Percentiles rank a stretch among this genome's conserved stretches.
These are phyloP conservation scores for Schizophyllum amplum DNA, from an alignment of 1,284 basidiomycete genomes.

Conservation along the genomic window DNA sequence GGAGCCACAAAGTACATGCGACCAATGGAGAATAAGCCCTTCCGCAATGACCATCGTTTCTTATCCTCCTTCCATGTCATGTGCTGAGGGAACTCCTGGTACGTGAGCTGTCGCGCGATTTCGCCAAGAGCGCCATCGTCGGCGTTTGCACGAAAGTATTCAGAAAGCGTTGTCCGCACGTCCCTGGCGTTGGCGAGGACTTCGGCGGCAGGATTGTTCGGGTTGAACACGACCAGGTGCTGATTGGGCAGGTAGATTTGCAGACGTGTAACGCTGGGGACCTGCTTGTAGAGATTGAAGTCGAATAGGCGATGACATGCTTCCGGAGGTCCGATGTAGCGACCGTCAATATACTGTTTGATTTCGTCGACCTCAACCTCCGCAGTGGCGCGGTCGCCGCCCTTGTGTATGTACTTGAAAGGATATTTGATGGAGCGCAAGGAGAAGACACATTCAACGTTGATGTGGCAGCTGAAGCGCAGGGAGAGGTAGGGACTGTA, in stretches of 20 bases:
- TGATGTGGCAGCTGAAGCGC: conserved; percentile 31
- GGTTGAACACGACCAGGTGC: conserved; percentile 25
- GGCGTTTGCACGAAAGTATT: conserved; percentile 29
- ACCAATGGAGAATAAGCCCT: conserved; percentile 19
- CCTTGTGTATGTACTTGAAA: conserved; percentile 36
- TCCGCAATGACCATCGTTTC: conserved; percentile 15
- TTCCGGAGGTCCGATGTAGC: conserved; percentile 24
- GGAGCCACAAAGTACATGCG: conserved; percentile 24
- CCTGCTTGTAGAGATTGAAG: conserved; percentile 24
- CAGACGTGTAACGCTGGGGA: conserved; percentile 25
- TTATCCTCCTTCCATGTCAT: conserved; percentile 11
- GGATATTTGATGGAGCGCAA: conserved; percentile 29
- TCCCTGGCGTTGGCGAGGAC: conserved; percentile 16
- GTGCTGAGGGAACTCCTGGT: conserved; percentile 27
- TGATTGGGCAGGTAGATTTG: conserved; percentile 27
- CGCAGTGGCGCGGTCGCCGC: conserved; percentile 24
- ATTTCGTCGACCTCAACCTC: conserved; percentile 24
- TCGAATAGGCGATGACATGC: conserved; percentile 24
- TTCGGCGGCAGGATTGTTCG: conserved; percentile 17
- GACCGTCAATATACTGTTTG: conserved; percentile 19
- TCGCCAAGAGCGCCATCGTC: conserved; percentile 13
- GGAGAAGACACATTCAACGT: conserved; percentile 21
- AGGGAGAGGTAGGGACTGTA: conserved; percentile 23
- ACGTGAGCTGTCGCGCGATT: conserved; percentile 19
- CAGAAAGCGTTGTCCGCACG: conserved; percentile 23